Base-by-base conservation (phyloP, 495 filamentous ascomycete genomes). In the Xylaria nigripes region DNA sequence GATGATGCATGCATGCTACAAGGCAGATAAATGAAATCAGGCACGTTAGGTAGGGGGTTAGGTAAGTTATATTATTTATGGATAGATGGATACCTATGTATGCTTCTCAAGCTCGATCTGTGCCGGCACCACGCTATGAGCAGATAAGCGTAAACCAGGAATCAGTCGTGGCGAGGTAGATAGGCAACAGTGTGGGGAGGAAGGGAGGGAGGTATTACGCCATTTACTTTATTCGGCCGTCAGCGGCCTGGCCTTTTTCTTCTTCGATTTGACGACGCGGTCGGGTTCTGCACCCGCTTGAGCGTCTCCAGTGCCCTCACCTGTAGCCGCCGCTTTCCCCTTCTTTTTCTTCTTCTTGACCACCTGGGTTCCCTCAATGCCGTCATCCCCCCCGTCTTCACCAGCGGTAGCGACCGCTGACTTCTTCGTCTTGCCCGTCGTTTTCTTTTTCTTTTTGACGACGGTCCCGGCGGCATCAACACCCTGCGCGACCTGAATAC, bases 361-460 rank as follows among this genome's bases (percentile, higher is more conserved):
- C 16, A 60, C 59, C 23, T 44, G 56, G 1, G 34, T 51, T 7
- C 15, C 59, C 23, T 48, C 56, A 22, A 50, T 40, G 6, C 50
- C 46, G 22, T 54, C 61, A 46, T 50, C 56, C 15, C 51, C 44
- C 4, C 38, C 43, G 29, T 57, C 56, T 53, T 51, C 55, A 22
- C 49, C 84, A 18, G 86, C 77, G 18, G 81, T 15, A 18, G 18
- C 10, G 10, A n/a, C n/a, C 4, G 38, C 19, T 64, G n/a, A 67
- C 79, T 19, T 80, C 81, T 50, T 63, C 60, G 63, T 68, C 61
- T 74, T 71, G 12, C 59, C 18, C n/a, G 44, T 48, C 23, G 47
- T 23, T 54, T 64, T 65, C 66, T 81, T 85, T 71, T 88, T 92
- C 69, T 85, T 91, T 72, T 82, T 87, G 6, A 95, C 83, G 24